These are phyloP conservation scores for Ogataea zsoltii DNA, from an alignment of 805 yeast species.

Conservation along the genomic window DNA sequence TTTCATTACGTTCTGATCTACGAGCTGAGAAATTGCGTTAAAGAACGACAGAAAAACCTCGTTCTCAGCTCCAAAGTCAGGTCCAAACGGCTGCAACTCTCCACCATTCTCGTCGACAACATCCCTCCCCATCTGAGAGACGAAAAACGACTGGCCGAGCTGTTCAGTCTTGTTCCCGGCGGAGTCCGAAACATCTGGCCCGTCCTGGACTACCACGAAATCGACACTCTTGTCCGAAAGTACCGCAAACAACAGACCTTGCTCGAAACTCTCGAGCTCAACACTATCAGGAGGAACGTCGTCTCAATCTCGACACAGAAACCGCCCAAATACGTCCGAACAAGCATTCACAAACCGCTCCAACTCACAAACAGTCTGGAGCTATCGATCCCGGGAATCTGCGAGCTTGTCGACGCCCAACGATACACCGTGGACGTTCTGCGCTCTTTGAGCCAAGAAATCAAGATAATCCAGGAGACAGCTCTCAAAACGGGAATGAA, in stretches of 20 bases:
- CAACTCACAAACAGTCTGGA: constrained; percentile 11
- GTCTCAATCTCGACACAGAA: constrained; percentile 15
- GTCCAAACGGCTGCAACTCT: constrained; percentile 24
- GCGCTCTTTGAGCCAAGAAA: constrained; percentile 7
- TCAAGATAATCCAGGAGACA: constrained; percentile 12
- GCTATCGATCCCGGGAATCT: constrained; percentile 22
- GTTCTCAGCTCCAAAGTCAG: constrained; percentile 25
- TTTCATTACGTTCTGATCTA: constrained; percentile 55
- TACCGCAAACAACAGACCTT: constrained; percentile 31
- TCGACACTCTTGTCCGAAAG: constrained; percentile 34
- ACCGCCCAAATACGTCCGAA: constrained; percentile 17
- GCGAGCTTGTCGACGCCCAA: constrained; percentile 21
- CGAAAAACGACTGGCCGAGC: constrained; percentile 25
- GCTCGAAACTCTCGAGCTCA: constrained; percentile 43
- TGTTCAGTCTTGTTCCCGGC: constrained; percentile 49
- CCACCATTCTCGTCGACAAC: constrained; percentile 43
- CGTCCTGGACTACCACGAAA: constrained; percentile 44
- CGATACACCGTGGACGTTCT: constrained; percentile 18
- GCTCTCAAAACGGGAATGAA: constrained; percentile 5
- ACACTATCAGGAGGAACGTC: constrained; percentile 35
- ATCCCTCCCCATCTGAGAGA: constrained; percentile 41
- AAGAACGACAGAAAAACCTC: constrained; percentile 47
- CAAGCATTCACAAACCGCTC: constrained; percentile 21
- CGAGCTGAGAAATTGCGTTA: constrained; percentile 56
- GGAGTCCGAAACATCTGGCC: constrained; percentile 62